Evolutionary conservation across 1,284 basidiomycete species (phyloP), one percentile per base, ranked within the genome.

Genomic region (Cystobasidium pallidum): DNA sequence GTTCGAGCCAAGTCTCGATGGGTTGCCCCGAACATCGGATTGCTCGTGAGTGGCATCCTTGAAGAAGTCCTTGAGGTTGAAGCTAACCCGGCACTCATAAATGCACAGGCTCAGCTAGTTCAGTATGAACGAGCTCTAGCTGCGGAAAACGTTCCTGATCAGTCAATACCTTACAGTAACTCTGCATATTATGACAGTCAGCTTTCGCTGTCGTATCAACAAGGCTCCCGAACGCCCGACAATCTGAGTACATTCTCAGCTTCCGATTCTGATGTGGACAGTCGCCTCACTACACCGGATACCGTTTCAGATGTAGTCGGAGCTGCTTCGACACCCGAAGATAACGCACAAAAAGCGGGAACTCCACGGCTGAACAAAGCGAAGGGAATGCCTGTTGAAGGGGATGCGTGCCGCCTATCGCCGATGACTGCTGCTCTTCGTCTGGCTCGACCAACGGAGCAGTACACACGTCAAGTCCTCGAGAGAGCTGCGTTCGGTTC

Each of bases 1-100:
- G 91, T 94, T 59, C 95, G 96, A 82, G 84, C 87, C 77, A 93
- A 91, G 82, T 92, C 90, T 79, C 87, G 86, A 79, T 91, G 90
- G 85, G 87, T 92, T 7, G 70, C 68, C 17, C 73, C 73, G 10
- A 74, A 74, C 45, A 74, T 74, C 21, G 73, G 73, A 17, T 32
- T 74, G 17, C 28, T 74, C n/a, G 68, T 71, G 36, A 64, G 51
- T 28, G 10, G 26, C n/a, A n/a, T n/a, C n/a, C n/a, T n/a, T n/a
- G n/a, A n/a, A n/a, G n/a, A n/a, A n/a, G n/a, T n/a, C n/a, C n/a
- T n/a, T n/a, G n/a, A n/a, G n/a, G n/a, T n/a, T n/a, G n/a, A n/a
- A n/a, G n/a, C n/a, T n/a, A n/a, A n/a, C n/a, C n/a, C n/a, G n/a
- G n/a, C n/a, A n/a, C n/a, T n/a, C n/a, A n/a, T n/a, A n/a, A 7